Evolutionary conservation across 2,329 filamentous ascomycete species (phyloP).

Genomic region (Fusarium mexicanum): DNA sequence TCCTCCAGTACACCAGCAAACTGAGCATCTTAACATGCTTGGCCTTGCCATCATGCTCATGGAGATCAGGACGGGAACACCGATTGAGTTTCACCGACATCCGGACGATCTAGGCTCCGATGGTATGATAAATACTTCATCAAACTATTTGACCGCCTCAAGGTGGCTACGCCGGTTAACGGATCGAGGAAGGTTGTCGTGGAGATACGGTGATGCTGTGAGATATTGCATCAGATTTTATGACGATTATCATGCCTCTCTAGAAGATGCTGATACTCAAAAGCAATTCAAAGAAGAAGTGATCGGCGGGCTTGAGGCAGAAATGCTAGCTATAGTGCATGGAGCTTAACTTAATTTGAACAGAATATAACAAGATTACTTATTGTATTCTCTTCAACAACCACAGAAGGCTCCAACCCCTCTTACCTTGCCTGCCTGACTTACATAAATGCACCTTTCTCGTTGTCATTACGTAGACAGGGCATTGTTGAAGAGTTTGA

Average conservation of each 20-base stretch:
- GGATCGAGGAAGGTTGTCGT: fast-evolving
- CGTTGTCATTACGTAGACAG: too few species aligned
- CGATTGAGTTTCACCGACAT: neutral
- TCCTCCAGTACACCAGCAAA: neutral
- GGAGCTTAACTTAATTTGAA: neutral
- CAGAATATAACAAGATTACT: neutral
- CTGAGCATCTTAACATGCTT: neutral
- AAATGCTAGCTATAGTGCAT: neutral
- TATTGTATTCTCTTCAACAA: fast-evolving
- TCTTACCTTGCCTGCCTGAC: too few species aligned
- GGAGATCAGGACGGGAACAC: neutral
- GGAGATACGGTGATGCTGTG: neutral
- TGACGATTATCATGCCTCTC: neutral
- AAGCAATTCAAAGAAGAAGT: neutral
- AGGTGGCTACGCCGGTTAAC: neutral
- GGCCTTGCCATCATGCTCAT: neutral
- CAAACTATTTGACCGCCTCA: neutral
- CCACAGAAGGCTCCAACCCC: too few species aligned
- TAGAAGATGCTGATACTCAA: neutral
- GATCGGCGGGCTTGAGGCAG: neutral
- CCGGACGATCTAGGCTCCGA: neutral
- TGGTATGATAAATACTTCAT: fast-evolving
- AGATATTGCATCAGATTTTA: neutral
- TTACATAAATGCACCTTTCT: too few species aligned
- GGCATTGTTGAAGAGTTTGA: too few species aligned